Evolutionary conservation across 108 stramenopile genomes (phyloP).

Genomic region (Cyclotella kingstonii): DNA sequence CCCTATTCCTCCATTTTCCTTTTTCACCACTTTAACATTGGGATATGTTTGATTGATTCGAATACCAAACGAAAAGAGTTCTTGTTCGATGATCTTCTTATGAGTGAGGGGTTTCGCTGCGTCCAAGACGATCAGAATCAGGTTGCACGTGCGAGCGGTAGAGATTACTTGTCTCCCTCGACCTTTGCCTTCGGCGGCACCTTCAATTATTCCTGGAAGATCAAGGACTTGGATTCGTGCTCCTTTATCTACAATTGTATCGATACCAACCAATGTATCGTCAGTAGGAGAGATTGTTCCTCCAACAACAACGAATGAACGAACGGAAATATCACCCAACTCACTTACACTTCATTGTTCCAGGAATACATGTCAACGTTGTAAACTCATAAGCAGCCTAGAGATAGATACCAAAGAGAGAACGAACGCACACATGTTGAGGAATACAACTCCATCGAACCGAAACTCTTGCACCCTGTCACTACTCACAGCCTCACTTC

Average conservation of each 20-base stretch:
- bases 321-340: background rate
- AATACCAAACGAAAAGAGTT: conserved; percentile 96
- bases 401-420: too few species aligned
- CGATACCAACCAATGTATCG: too few species aligned
- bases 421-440: too few species aligned
- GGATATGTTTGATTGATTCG: conserved; percentile 96
- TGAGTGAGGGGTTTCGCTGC: conserved; percentile 94
- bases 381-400: conserved; percentile 97
- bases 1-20: conserved; percentile 93
- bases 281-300: too few species aligned
- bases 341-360: conserved; percentile 91
- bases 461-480: too few species aligned
- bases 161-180: conserved; percentile 95
- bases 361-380: conserved; percentile 98
- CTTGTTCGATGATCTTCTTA: conserved; percentile 96
- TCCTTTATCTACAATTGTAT: conserved; percentile 85
- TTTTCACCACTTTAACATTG: conserved; percentile 88
- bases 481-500: conserved; percentile 65
- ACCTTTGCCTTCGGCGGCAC: conserved; percentile 98
- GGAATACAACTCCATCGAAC: too few species aligned
- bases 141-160: conserved; percentile 95
- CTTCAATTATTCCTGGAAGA: conserved; percentile 99
- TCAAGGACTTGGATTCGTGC: conserved; percentile 99
- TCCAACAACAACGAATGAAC: background rate
- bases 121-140: conserved; percentile 95